Evolutionary conservation across 2,329 filamentous ascomycete species (phyloP).

Genomic region (Nothophaeocryptopus gaeumannii): DNA sequence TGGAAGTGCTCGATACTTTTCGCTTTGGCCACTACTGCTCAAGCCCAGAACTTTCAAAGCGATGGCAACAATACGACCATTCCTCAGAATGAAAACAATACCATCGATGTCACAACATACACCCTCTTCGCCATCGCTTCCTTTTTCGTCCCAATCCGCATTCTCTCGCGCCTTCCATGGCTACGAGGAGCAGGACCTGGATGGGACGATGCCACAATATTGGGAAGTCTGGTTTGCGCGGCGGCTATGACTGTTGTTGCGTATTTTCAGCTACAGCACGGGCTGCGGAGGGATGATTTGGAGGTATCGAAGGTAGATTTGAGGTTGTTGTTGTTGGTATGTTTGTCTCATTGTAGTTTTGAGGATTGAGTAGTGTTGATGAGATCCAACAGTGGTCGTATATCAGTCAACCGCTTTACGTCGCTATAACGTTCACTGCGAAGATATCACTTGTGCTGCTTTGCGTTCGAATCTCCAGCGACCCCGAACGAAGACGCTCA

Average conservation of each 20-base stretch:
- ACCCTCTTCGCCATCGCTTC: conserved; percentile 8
- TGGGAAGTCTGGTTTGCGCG: not conserved
- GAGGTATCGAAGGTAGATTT: not conserved
- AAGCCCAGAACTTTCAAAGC: too few species aligned
- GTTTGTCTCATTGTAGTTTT: not conserved
- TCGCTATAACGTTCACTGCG: conserved; percentile 7
- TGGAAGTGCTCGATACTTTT: too few species aligned
- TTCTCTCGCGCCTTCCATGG: conserved; percentile 9
- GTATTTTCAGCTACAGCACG: conserved; percentile 4
- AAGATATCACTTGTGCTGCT: conserved; percentile 18
- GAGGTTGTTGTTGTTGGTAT: conserved; percentile 2
- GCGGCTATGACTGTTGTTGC: conserved; percentile 6
- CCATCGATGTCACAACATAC: not conserved
- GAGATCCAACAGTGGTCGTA: conserved; percentile 14
- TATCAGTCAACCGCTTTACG: conserved; percentile 16
- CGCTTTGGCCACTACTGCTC: too few species aligned
- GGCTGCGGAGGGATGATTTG: conserved; percentile 7
- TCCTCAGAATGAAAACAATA: too few species aligned
- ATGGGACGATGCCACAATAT: conserved; percentile 9
- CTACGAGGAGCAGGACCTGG: conserved; percentile 8
- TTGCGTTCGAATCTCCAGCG: conserved; percentile 16
- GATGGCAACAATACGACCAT: too few species aligned
- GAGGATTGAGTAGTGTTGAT: too few species aligned
- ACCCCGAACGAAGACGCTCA: not conserved
- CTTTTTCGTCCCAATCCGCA: conserved; percentile 4